phyloP scores from a whole-genome alignment of 106 monocot genomes.

The Chionographis japonica region DNA sequence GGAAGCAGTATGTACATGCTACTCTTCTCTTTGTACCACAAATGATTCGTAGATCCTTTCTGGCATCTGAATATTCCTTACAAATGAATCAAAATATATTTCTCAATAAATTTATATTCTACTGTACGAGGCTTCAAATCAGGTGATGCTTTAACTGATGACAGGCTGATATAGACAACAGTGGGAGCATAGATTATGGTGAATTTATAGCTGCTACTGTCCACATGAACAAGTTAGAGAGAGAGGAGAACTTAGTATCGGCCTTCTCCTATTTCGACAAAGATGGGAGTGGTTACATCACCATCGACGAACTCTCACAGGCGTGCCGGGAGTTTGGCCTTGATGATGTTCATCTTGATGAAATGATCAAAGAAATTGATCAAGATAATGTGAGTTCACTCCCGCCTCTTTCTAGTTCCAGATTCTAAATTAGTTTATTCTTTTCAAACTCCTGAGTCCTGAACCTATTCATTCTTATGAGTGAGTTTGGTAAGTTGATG shows the following conservation, averaged over 20 bases:
- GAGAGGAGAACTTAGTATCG: constrained; percentile 49
- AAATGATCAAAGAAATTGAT: constrained; percentile 64
- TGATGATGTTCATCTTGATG: constrained; percentile 54
- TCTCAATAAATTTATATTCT: background rate
- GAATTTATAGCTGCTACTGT: constrained; percentile 70
- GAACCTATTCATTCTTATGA: too few species aligned
- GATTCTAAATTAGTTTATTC: background rate
- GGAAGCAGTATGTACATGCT: constrained; percentile 29
- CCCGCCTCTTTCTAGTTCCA: background rate
- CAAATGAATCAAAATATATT: too few species aligned
- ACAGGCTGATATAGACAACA: constrained; percentile 79
- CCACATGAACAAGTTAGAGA: constrained; percentile 68
- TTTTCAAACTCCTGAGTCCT: too few species aligned
- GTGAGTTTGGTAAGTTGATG: too few species aligned
- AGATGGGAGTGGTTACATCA: constrained; percentile 73
- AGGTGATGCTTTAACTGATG: background rate
- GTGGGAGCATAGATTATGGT: constrained; percentile 64
- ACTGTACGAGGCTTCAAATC: background rate
- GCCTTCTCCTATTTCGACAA: constrained; percentile 67
- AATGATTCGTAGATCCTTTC: too few species aligned
- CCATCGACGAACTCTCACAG: constrained; percentile 62
- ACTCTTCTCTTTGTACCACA: too few species aligned
- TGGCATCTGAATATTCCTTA: too few species aligned
- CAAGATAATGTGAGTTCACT: constrained; percentile 45
- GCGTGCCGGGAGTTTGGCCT: constrained; percentile 57